A percentile compares a stretch with the other conserved stretches of the same genome.
These are phyloP conservation scores for Pleurotus salmoneostramineus DNA, from an alignment of 768 basidiomycete genomes.

Conservation along the genomic window DNA sequence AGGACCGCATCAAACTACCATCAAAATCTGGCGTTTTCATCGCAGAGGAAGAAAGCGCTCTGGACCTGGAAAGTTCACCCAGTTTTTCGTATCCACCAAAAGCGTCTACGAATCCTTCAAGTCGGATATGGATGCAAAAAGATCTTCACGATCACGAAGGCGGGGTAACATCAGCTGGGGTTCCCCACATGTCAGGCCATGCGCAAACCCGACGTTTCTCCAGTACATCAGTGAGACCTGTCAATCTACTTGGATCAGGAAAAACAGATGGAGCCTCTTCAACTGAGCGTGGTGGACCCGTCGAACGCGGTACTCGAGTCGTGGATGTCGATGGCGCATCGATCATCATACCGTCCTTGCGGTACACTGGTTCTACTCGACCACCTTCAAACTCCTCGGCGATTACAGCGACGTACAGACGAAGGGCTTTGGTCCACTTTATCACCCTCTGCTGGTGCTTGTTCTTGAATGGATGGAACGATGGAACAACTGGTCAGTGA, in stretches of 20 bases:
- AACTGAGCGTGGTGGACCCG: neutral
- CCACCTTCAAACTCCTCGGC: neutral
- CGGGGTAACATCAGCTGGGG: neutral
- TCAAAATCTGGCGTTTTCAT: neutral
- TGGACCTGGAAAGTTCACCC: neutral
- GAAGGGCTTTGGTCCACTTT: slow-evolving; percentile 28
- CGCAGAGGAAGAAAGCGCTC: neutral
- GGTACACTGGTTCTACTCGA: neutral
- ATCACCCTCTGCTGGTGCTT: slow-evolving; percentile 35
- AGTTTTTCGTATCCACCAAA: neutral
- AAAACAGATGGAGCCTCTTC: neutral
- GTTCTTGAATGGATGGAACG: slow-evolving; percentile 36
- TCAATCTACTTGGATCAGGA: neutral
- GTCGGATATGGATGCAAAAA: slow-evolving; percentile 2
- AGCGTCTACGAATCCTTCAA: slow-evolving; percentile 3
- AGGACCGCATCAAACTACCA: neutral
- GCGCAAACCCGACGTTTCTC: neutral
- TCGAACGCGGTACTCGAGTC: neutral
- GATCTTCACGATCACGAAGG: neutral
- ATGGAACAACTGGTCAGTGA: slow-evolving; percentile 14
- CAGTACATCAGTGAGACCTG: neutral
- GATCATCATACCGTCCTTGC: neutral
- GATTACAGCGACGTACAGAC: slow-evolving; percentile 1
- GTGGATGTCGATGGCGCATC: neutral
- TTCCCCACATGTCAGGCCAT: neutral